These are phyloP conservation scores for Brassica hybrid DNA, from an alignment of 441 rosid species.

Conservation along the genomic window DNA sequence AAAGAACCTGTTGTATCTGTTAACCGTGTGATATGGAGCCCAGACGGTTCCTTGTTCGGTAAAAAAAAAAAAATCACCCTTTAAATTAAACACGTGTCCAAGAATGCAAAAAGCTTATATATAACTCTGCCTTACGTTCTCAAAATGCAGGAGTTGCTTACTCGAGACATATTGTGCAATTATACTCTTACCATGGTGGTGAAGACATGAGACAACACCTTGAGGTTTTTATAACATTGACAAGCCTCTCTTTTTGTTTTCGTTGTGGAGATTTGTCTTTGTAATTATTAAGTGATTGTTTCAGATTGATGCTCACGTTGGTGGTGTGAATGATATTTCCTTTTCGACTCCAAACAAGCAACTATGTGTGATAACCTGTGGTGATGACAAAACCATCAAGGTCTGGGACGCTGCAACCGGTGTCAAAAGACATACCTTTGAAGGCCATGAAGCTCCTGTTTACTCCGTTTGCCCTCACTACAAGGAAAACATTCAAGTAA, in stretches of 20 bases:
- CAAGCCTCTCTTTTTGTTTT: slow-evolving; percentile 14
- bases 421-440: slow-evolving; percentile 64
- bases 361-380: slow-evolving; percentile 88
- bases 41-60: slow-evolving; percentile 88
- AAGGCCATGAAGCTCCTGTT: slow-evolving; percentile 94
- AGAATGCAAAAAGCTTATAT: slow-evolving; percentile 16
- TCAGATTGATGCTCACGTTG: slow-evolving; percentile 93
- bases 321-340: slow-evolving; percentile 92
- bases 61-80: slow-evolving; percentile 32
- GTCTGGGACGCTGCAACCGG: slow-evolving; percentile 92
- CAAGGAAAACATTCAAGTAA: slow-evolving; percentile 91
- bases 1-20: slow-evolving; percentile 82
- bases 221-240: slow-evolving; percentile 56
- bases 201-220: slow-evolving; percentile 80
- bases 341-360: slow-evolving; percentile 88
- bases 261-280: slow-evolving; percentile 3
- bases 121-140: slow-evolving; percentile 33
- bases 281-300: slow-evolving; percentile 29
- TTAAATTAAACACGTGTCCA: slow-evolving; percentile 21
- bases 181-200: slow-evolving; percentile 74
- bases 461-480: slow-evolving; percentile 90
- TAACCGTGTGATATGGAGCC: slow-evolving; percentile 89
- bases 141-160: slow-evolving; percentile 76
- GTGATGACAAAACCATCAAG: slow-evolving; percentile 93
- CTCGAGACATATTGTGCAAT: slow-evolving; percentile 82